A percentile compares a stretch with the other conserved stretches of the same genome.
These are phyloP conservation scores for Ilyonectria destructans DNA, from an alignment of 2,329 filamentous ascomycete species.

Conservation along the genomic window DNA sequence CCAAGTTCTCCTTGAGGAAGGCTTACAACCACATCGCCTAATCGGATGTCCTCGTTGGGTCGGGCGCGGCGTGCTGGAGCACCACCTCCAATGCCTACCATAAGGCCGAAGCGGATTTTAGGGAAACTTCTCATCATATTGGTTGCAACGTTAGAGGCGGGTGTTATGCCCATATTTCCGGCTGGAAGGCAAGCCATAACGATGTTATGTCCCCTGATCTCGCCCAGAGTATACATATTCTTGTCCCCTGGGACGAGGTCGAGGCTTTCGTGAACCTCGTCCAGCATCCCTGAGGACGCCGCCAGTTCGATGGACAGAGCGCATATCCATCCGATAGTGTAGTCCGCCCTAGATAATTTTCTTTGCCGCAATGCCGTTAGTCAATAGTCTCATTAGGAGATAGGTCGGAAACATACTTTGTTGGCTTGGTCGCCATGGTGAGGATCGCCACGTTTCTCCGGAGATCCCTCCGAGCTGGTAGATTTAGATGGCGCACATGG, in stretches of 20 bases:
- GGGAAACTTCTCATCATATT: slow-evolving; percentile 18
- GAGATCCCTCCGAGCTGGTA: no score
- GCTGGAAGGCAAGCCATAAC: neutral
- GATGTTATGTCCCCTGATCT: slow-evolving; percentile 11
- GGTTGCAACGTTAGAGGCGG: neutral
- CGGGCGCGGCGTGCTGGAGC: neutral
- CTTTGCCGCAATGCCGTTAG: no score
- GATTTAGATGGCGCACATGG: no score
- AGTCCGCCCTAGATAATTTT: neutral
- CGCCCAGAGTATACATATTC: slow-evolving; percentile 17
- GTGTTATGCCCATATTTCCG: neutral
- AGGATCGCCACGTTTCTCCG: no score
- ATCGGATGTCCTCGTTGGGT: neutral
- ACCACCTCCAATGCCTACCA: slow-evolving; percentile 26
- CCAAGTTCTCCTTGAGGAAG: neutral
- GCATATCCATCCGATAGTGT: slow-evolving; percentile 14
- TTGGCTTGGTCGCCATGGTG: no score
- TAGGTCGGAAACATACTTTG: no score
- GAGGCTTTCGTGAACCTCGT: neutral
- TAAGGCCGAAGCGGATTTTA: slow-evolving; percentile 9
- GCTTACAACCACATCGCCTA: slow-evolving; percentile 19
- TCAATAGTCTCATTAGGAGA: no score
- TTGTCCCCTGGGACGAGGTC: neutral
- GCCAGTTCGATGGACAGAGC: neutral
- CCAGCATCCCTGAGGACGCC: slow-evolving; percentile 12